Base-by-base conservation (phyloP, 352 stramenopile genomes). In the Pythium aphanidermatum region DNA sequence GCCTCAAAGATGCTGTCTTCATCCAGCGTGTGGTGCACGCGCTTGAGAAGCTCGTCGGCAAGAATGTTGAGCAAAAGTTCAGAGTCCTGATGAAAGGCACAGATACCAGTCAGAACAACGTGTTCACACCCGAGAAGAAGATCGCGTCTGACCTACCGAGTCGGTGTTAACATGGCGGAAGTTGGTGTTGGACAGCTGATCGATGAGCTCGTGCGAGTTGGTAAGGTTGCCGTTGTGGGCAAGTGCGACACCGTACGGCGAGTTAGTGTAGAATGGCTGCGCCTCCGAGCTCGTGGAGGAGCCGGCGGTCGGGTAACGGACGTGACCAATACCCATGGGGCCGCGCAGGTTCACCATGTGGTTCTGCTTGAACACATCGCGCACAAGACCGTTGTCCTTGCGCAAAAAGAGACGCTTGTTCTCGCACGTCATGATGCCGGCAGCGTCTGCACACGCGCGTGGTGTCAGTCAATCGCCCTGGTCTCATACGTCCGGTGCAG, bases 251-350 rank as follows among this genome's bases (percentile, higher is more conserved):
- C 96, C 97, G 69, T 98, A 98, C 11, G 97, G 97, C 60, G 94
- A 99, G 81, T 99, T 99, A 17, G 96, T 99, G 81, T 99, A 99
- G 56, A 99, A 96, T 13, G 97, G 97, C 73, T 98, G 95, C 36
- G 92, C 90, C 62, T 98, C 89, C 6, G 74, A 88, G 70, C 78
- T 92, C 19, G 76, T 83, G 40, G 79, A 91, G 0, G 78, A 90
- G 33, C 96, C 96, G 2, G 96, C 95, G 7, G 96, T 99, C 20
- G 97, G 97, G 73, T 99, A 99, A 29, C 97, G 91, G 51, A 91
- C 96, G 68, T 99, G 97, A 33, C 95, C 97, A 25, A 99, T 90
- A 44, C 96, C 97, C 60, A 98, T 92, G 58, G 96, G 90, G 17
- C 97, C 97, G 16, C 75, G 74, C 47, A 99, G 73, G 39, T 94